These are phyloP conservation scores for Pelagomonas calceolata DNA, from an alignment of 108 stramenopile species.

Conservation along the genomic window DNA sequence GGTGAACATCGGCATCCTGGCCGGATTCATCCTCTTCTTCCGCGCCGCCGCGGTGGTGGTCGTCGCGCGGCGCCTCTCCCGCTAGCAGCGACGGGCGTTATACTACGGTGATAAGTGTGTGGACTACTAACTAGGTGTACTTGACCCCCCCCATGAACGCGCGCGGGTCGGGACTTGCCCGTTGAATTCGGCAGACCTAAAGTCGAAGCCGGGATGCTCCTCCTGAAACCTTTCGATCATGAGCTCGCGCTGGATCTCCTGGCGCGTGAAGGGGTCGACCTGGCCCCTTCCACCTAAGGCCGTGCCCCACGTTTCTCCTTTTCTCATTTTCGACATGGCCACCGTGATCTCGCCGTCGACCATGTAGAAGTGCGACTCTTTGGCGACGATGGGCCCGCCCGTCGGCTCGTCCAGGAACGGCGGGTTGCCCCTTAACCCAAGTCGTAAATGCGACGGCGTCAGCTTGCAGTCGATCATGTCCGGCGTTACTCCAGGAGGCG, in stretches of 20 bases:
- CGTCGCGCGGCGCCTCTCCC: no score
- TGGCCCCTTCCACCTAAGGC: slow-evolving; percentile 5
- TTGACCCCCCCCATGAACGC: slow-evolving; percentile 91
- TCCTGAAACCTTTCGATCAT: slow-evolving; percentile 88
- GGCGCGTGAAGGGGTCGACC: slow-evolving; percentile 54
- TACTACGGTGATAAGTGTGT: no score
- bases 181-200: slow-evolving; percentile 88
- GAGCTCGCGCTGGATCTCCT: slow-evolving; percentile 70
- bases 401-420: slow-evolving; percentile 75
- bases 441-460: slow-evolving; percentile 17
- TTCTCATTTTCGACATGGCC: slow-evolving; percentile 48
- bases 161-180: slow-evolving; percentile 86
- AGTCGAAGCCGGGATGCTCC: slow-evolving; percentile 93
- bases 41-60: no score
- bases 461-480: slow-evolving; percentile 33
- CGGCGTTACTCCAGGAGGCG: slow-evolving; percentile 38
- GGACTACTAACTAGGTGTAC: no score
- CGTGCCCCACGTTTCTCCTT: slow-evolving; percentile 54
- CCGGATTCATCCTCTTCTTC: no score
- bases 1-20: no score
- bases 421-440: slow-evolving; percentile 42
- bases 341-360: slow-evolving; percentile 55
- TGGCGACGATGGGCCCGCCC: slow-evolving; percentile 58
- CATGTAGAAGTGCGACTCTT: slow-evolving; percentile 68
- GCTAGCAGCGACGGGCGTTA: no score